A percentile compares a stretch with the other conserved stretches of the same genome.
Evolutionary conservation across 2,329 filamentous ascomycete species (phyloP).

Genomic region (Penicillium sp.): DNA sequence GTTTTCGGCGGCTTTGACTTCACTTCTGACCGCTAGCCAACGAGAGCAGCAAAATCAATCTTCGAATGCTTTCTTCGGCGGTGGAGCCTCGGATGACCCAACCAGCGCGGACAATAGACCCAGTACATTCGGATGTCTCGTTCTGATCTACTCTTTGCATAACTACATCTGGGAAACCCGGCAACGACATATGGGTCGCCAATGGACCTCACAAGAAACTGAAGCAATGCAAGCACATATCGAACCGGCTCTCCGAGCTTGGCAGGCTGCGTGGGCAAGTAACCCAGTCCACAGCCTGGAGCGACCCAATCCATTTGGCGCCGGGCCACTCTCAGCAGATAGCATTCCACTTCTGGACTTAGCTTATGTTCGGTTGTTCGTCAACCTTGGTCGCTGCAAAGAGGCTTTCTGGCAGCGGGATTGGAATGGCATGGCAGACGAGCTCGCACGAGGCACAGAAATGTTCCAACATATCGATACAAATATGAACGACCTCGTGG

Average conservation of each 20-base stretch:
- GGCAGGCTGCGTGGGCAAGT: slow-evolving; percentile 88
- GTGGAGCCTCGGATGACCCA: slow-evolving; percentile 48
- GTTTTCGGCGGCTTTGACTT: slow-evolving; percentile 79
- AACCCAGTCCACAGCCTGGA: slow-evolving; percentile 82
- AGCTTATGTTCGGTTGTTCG: slow-evolving; percentile 87
- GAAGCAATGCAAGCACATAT: slow-evolving; percentile 96
- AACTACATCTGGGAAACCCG: slow-evolving; percentile 99
- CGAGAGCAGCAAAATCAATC: slow-evolving; percentile 50
- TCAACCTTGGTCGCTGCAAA: slow-evolving; percentile 88
- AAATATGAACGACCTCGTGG: slow-evolving; percentile 28
- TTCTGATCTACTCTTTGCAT: slow-evolving; percentile 90
- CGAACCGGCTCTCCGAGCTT: slow-evolving; percentile 87
- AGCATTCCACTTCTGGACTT: slow-evolving; percentile 87
- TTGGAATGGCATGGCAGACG: slow-evolving; percentile 86
- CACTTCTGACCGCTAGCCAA: slow-evolving; percentile 75
- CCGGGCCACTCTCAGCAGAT: slow-evolving; percentile 81
- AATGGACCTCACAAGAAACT: slow-evolving; percentile 89
- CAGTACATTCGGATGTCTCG: slow-evolving; percentile 86
- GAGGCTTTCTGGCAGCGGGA: slow-evolving; percentile 93
- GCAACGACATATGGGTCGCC: slow-evolving; percentile 79
- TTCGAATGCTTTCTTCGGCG: slow-evolving; percentile 46
- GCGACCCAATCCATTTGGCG: slow-evolving; percentile 77
- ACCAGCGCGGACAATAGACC: slow-evolving; percentile 67
- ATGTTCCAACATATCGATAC: slow-evolving; percentile 68
- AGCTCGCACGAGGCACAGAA: slow-evolving; percentile 74